Conservation (phyloP, 139 green algal species). For the Volvox reticuliferus region DNA sequence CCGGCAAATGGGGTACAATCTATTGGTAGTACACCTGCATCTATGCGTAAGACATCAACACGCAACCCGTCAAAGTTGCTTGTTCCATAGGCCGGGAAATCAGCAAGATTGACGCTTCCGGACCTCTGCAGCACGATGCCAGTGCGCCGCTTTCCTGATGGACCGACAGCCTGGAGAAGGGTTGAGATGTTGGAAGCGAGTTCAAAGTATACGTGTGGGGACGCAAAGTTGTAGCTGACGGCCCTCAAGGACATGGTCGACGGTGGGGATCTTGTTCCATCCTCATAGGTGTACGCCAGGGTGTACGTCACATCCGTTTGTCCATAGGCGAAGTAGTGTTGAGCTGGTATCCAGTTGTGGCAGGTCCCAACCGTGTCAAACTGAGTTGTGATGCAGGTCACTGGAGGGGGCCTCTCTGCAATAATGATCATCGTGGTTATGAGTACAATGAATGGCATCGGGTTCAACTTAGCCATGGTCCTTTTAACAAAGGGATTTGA, state of each 20-base stretch:
- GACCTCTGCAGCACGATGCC: conserved; percentile 26
- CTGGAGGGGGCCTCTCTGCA: neutral
- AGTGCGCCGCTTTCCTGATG: neutral
- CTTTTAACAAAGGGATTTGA: too few species aligned
- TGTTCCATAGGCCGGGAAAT: neutral
- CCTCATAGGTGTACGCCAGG: neutral
- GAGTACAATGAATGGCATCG: too few species aligned
- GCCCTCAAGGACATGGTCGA: neutral
- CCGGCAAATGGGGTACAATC: neutral
- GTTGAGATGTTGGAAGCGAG: neutral
- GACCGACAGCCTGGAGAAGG: neutral
- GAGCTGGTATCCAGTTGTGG: neutral
- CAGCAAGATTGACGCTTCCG: neutral
- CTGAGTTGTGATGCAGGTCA: neutral
- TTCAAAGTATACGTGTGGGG: neutral
- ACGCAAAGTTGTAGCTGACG: neutral
- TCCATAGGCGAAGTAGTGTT: neutral
- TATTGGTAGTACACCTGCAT: neutral
- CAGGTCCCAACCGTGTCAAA: neutral
- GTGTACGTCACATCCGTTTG: neutral
- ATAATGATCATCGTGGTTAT: too few species aligned
- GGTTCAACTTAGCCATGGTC: too few species aligned
- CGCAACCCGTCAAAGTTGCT: neutral
- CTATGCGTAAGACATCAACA: neutral
- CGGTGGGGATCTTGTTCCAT: neutral